A percentile compares a stretch with the other conserved stretches of the same genome.
phyloP scores from a whole-genome alignment of 805 yeast species.

The Candida maesae region DNA sequence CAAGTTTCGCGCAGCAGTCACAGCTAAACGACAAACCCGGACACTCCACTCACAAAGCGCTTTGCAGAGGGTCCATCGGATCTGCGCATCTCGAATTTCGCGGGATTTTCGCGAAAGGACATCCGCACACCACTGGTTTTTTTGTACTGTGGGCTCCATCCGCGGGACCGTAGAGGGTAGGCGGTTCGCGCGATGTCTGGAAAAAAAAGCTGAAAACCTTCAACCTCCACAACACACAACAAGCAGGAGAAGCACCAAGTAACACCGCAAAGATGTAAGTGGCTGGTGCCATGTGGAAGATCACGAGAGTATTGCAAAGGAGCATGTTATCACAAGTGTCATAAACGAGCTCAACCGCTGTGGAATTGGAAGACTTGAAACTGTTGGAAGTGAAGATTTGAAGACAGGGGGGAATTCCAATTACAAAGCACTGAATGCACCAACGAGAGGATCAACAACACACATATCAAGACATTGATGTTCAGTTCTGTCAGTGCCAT shows the following conservation, averaged over 20 bases:
- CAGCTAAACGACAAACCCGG: not conserved
- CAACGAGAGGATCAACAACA: not conserved
- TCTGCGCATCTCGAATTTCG: not conserved
- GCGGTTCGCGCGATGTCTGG: slow-evolving; percentile 9
- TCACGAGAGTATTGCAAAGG: not conserved
- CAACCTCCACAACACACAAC: slow-evolving; percentile 9
- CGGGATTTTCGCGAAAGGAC: slow-evolving; percentile 5
- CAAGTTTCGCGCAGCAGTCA: not conserved
- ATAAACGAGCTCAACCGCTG: too few species aligned
- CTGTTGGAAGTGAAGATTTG: not conserved
- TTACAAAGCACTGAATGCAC: not conserved
- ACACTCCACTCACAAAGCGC: not conserved
- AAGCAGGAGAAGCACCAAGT: slow-evolving; percentile 7
- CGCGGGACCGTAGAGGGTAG: too few species aligned
- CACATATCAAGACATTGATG: too few species aligned
- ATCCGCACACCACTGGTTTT: slow-evolving; percentile 12
- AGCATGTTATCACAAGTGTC: not conserved
- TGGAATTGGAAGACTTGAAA: too few species aligned
- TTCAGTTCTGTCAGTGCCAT: too few species aligned
- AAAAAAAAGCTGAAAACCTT: slow-evolving; percentile 23
- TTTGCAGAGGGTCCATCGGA: too few species aligned
- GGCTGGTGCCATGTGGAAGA: not conserved
- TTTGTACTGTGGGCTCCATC: too few species aligned
- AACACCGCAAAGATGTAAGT: slow-evolving; percentile 18
- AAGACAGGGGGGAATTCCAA: not conserved